These are phyloP conservation scores for Geranium incanum DNA, from an alignment of 441 rosid species.

Conservation along the genomic window DNA sequence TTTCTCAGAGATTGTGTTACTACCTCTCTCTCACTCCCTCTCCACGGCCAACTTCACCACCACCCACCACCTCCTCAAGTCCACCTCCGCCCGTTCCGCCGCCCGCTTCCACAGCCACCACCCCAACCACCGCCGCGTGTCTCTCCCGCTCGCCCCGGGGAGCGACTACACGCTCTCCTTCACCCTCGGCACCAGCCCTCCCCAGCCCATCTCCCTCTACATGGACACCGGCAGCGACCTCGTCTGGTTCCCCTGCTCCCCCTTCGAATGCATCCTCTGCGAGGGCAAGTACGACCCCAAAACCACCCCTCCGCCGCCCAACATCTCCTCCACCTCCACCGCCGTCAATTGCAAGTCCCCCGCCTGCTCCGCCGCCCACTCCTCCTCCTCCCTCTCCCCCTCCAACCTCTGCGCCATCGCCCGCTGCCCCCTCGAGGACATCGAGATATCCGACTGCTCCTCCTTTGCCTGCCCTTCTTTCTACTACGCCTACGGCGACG, in stretches of 20 bases:
- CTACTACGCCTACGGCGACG: conserved; percentile 92
- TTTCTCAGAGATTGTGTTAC: conserved; percentile 37
- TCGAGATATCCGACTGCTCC: conserved; percentile 64
- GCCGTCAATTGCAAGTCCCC: conserved; percentile 49
- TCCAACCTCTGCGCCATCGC: conserved; percentile 82
- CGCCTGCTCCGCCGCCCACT: conserved; percentile 73
- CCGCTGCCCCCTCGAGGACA: conserved; percentile 64
- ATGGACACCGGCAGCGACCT: conserved; percentile 94
- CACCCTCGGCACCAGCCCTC: conserved; percentile 37
- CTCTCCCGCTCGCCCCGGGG: conserved; percentile 76
- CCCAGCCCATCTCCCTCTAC: conserved; percentile 56
- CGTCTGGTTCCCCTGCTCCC: conserved; percentile 91
- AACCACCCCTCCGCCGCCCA: conserved; percentile 31
- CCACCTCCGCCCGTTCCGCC: conserved; percentile 60
- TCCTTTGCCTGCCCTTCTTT: conserved; percentile 65
- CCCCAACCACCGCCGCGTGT: conserved; percentile 33
- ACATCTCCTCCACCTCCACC: conserved; percentile 37
- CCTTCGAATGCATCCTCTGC: conserved; percentile 80
- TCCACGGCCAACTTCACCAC: conserved; percentile 46
- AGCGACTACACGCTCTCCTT: conserved; percentile 76
- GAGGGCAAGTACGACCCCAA: conserved; percentile 41
- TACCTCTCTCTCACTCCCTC: conserved; percentile 62
- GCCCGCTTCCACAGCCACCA: conserved; percentile 48
- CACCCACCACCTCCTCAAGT: conserved; percentile 67
- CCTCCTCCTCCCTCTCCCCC: conserved; percentile 35